These are phyloP conservation scores for Penicillium fimorum DNA, from an alignment of 495 filamentous ascomycete species.

Conservation along the genomic window DNA sequence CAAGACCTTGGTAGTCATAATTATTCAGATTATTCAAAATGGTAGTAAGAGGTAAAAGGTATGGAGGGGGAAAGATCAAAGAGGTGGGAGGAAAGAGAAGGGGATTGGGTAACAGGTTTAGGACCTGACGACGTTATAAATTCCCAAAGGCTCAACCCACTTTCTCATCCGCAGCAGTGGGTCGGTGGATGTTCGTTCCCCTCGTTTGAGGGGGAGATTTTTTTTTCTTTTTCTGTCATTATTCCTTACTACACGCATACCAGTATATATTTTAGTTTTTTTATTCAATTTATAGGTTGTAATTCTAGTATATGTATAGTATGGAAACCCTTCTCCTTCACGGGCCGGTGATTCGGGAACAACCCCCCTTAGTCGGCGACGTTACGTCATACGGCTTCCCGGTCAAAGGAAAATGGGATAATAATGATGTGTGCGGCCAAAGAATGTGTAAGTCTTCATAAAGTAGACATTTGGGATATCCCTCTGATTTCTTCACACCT, in stretches of 20 bases:
- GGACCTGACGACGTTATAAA: conserved; percentile 39
- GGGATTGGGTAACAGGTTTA: conserved; percentile 19
- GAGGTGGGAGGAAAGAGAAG: conserved; percentile 15
- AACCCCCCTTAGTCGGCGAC: background rate
- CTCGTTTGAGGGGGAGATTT: conserved; percentile 24
- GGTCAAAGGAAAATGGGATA: conserved; percentile 3
- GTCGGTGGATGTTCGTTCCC: conserved; percentile 42
- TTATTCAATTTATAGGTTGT: background rate
- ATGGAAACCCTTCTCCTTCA: background rate
- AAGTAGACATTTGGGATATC: background rate
- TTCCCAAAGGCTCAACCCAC: conserved; percentile 33
- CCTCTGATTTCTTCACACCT: no score
- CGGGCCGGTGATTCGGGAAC: conserved; percentile 13
- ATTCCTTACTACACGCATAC: background rate
- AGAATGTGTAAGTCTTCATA: no score
- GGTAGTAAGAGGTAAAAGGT: conserved; percentile 3
- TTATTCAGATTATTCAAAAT: conserved; percentile 14
- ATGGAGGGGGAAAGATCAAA: conserved; percentile 6
- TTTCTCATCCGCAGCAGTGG: conserved; percentile 38
- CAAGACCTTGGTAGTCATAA: conserved; percentile 46
- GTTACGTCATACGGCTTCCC: conserved; percentile 17
- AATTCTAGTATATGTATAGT: background rate
- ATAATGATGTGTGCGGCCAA: conserved; percentile 5
- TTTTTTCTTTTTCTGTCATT: conserved; percentile 18
- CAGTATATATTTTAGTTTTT: background rate